A percentile compares a stretch with the other conserved stretches of the same genome.
Conservation (phyloP, 495 filamentous ascomycete genomes). For the Aspergillus panamensis region DNA sequence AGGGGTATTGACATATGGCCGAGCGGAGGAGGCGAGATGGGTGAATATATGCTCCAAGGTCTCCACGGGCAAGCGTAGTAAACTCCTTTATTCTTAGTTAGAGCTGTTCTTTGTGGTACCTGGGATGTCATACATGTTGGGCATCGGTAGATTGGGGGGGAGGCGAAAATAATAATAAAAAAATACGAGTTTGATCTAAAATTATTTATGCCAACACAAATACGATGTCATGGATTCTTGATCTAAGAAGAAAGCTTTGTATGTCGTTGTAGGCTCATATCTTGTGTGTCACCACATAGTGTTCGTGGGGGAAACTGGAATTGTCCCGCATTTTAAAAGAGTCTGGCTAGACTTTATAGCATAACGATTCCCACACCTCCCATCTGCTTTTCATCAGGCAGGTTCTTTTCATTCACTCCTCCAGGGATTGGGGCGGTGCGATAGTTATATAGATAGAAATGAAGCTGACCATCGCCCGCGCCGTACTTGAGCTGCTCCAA, state of each 20-base stretch:
- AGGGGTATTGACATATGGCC: background rate
- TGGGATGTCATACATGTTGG: too few species aligned
- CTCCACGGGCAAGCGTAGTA: background rate
- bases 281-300: background rate
- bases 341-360: slow-evolving; percentile 45
- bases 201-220: too few species aligned
- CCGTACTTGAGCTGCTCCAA: slow-evolving; percentile 90
- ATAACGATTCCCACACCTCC: slow-evolving; percentile 90
- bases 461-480: slow-evolving; percentile 85
- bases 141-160: too few species aligned
- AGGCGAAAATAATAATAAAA: too few species aligned
- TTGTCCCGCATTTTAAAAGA: background rate
- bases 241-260: too few species aligned
- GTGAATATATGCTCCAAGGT: background rate
- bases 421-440: slow-evolving; percentile 74
- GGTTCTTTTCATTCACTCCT: slow-evolving; percentile 75
- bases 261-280: background rate
- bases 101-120: too few species aligned
- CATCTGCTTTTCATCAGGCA: slow-evolving; percentile 65
- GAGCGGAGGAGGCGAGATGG: background rate
- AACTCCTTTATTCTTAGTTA: background rate
- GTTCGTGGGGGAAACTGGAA: background rate
- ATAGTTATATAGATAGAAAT: slow-evolving; percentile 98
- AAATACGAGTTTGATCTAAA: too few species aligned
- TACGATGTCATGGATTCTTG: too few species aligned